Evolutionary conservation across 768 basidiomycete species (phyloP).

Genomic region (Serpula lacrymans): DNA sequence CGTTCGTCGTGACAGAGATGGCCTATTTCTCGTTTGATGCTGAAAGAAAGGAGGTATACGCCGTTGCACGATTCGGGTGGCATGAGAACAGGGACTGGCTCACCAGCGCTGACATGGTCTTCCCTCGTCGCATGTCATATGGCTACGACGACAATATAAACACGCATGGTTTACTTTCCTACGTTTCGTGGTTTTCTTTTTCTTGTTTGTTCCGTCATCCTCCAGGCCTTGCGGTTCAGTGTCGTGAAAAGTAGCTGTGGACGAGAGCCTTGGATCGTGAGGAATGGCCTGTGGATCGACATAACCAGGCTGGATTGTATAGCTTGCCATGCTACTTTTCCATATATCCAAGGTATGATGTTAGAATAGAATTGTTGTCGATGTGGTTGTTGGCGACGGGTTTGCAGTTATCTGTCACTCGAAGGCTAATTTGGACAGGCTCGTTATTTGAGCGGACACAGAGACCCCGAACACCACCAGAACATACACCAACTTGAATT

Average conservation of each 20-base stretch:
- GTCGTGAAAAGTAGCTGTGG: conserved; percentile 17
- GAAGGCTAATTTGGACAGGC: too few relatives aligned
- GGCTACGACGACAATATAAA: conserved; percentile 87
- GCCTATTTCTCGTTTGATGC: conserved; percentile 95
- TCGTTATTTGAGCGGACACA: too few relatives aligned
- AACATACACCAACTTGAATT: too few relatives aligned
- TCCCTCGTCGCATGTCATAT: conserved; percentile 91
- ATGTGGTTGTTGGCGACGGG: too few relatives aligned
- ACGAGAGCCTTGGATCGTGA: conserved; percentile 8
- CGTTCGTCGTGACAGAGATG: conserved; percentile 92
- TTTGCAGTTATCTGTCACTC: too few relatives aligned
- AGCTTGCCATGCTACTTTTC: background rate
- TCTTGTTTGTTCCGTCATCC: conserved; percentile 30
- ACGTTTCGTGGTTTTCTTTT: conserved; percentile 53
- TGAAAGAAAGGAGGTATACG: conserved; percentile 28
- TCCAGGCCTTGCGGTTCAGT: conserved; percentile 12
- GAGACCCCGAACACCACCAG: background rate
- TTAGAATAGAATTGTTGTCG: too few relatives aligned
- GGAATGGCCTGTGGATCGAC: conserved; percentile 22
- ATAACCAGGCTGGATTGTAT: background rate
- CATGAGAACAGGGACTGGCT: conserved; percentile 29
- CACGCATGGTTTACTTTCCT: conserved; percentile 93
- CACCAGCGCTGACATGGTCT: conserved; percentile 92
- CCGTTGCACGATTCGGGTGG: conserved; percentile 4
- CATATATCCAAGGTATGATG: too few relatives aligned